Evolutionary conservation across 208 protist species (phyloP), one percentile per base, ranked within the genome.

Genomic region (Phytomonas serpens): DNA sequence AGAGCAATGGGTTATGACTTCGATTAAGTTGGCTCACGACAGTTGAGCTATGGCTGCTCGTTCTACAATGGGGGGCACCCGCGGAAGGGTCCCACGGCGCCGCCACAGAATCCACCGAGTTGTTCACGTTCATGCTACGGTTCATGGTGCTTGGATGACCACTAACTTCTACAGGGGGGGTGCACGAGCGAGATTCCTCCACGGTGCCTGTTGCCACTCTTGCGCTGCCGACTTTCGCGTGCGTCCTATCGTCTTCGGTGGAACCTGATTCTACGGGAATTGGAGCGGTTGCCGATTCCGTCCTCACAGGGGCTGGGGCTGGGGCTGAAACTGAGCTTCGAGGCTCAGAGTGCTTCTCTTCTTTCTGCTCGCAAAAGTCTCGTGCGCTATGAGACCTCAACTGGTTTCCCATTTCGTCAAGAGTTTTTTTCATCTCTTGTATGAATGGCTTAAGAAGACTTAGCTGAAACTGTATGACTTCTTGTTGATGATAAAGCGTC

Each of bases 401-500:
- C 0, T 67, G 34, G 38, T 57, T 67, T 57, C 34, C 33, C 13
- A 67, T 67, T 23, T 38, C 63, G 34, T 62, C 19, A 61, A 67
- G 34, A 19, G 34, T 61, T 19, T 27, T 76, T 63, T 80, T 79
- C n/a, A 87, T 70, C 72, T 92, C 84, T 70, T 90, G 79, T 77
- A 92, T 84, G 73, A 77, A 93, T 32, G 86, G 72, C 40, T 82
- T 76, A 65, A 93, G 80, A 31, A 81, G 87, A 71, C 91, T 86
- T 0, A 93, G 81, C 76, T 95, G 90, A 57, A 88, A 83, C 67
- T 95, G 85, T 4, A 95, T 80, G 1, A 87, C 76, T 73, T 93
- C 83, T 74, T 95, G 90, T 64, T 93, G 90, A 37, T 92, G 85
- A 67, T 93, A 95, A 32, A 95, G 67, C 23, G 93, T 71, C 61